Evolutionary conservation across 371 early-diverging fungal species (phyloP), one percentile per base, ranked within the genome.

Genomic region (Haplosporangium sp.): DNA sequence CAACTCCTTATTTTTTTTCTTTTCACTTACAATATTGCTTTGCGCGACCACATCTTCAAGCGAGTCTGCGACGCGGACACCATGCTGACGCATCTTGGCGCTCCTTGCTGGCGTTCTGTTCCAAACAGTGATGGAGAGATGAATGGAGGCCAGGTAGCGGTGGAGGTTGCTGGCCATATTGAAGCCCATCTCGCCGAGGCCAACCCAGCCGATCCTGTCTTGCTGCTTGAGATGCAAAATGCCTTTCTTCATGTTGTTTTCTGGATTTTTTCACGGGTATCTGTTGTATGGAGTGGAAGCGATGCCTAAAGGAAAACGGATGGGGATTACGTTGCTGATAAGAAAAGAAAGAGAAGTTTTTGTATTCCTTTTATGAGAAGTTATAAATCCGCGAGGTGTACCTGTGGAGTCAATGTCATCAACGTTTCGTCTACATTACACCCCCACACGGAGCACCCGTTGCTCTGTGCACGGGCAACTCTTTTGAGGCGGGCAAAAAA

Each of bases 111-210:
- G 53, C 18, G 81, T 63, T 11, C 83, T 74, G 60, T 83, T 81
- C 74, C 67, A 77, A 57, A 73, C 69, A 4, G 66, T 79, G 65
- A 58, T 72, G 56, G 55, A 74, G 59, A 63, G 60, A 47, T 58
- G 55, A 6, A 59, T 55, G 43, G 67, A 69, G 20, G 74, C 70
- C 12, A 83, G 72, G 57, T 81, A 73, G 10, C 63, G 63, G 51
- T 79, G 83, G 20, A 83, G 75, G 41, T 83, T 83, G 48, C 46
- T 67, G 9, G 81, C 81, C 80, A 81, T 83, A 43, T 55, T 53
- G 69, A 69, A 72, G 23, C 73, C 80, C 66, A 79, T 79, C 54
- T 79, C 73, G 20, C 80, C 80, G 16, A 73, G 66, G n/a, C 80
- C 80, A 38, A 79, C 67, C 73, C 72, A 77, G 23, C 79, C 79